Evolutionary conservation across 2,329 filamentous ascomycete genomes (phyloP).

Genomic region (Pseudogymnoascus verrucosus): DNA sequence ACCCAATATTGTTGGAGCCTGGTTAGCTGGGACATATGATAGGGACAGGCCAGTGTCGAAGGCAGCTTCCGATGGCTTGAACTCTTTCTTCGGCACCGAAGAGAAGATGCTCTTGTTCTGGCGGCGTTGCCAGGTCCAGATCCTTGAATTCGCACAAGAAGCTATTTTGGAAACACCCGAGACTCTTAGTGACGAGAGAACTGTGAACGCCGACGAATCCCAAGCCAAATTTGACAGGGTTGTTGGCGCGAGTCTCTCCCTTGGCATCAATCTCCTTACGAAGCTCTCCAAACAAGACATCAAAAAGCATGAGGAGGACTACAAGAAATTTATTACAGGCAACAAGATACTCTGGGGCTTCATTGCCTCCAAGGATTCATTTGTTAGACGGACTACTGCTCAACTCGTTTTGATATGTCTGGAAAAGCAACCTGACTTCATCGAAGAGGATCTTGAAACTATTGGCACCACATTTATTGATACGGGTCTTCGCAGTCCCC

Average conservation of each 20-base stretch:
- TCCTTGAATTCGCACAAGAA: conserved; percentile 73
- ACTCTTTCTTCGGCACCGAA: conserved; percentile 65
- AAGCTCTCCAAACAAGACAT: conserved; percentile 45
- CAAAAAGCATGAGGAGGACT: conserved; percentile 50
- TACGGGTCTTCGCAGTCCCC: conserved; percentile 64
- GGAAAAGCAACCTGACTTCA: conserved; percentile 36
- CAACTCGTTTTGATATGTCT: conserved; percentile 44
- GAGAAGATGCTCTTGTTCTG: conserved; percentile 74
- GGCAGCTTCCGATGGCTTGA: conserved; percentile 70
- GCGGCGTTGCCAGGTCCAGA: conserved; percentile 70
- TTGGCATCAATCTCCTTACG: conserved; percentile 46
- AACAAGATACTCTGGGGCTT: conserved; percentile 56
- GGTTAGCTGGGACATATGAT: conserved; percentile 86
- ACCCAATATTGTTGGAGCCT: conserved; percentile 72
- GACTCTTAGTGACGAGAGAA: conserved; percentile 83
- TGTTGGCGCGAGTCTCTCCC: conserved; percentile 44
- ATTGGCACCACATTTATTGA: conserved; percentile 56
- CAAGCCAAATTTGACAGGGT: conserved; percentile 80
- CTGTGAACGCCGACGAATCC: conserved; percentile 74
- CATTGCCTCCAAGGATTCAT: conserved; percentile 53
- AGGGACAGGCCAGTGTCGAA: conserved; percentile 68
- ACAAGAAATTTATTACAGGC: conserved; percentile 59
- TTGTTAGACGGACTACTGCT: conserved; percentile 43
- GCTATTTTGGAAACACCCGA: conserved; percentile 72
- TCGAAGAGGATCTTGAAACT: conserved; percentile 42